Percentiles rank a stretch among this genome's conserved stretches.
These are phyloP conservation scores for Amanita muscaria DNA, from an alignment of 768 basidiomycete genomes.

Conservation along the genomic window DNA sequence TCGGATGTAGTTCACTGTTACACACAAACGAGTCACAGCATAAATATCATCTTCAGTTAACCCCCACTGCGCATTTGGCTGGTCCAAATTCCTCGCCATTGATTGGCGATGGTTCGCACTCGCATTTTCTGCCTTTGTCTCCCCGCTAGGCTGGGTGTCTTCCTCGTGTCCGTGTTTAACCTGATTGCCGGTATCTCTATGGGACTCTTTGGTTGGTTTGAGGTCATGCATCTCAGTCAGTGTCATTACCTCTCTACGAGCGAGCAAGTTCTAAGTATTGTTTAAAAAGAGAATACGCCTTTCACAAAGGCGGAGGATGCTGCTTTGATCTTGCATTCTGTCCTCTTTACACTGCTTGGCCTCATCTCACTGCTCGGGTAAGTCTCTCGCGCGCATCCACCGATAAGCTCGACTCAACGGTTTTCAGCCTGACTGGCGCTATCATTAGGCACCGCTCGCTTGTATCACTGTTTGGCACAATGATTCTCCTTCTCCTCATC, in stretches of 20 bases:
- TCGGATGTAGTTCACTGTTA: too few species aligned
- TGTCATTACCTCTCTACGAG: conserved; percentile 8
- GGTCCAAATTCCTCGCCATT: conserved; percentile 3
- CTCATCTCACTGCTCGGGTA: conserved; percentile 44
- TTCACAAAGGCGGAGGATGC: conserved; percentile 28
- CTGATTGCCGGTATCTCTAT: conserved; percentile 36
- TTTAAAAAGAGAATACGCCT: conserved; percentile 22
- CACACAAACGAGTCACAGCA: background rate
- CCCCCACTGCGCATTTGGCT: conserved; percentile 1
- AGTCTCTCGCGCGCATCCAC: conserved; percentile 9
- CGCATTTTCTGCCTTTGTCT: conserved; percentile 59
- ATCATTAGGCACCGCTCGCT: conserved; percentile 32
- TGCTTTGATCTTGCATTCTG: conserved; percentile 38
- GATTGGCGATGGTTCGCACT: conserved; percentile 28
- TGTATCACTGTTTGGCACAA: conserved; percentile 34
- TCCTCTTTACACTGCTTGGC: conserved; percentile 39
- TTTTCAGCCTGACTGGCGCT: conserved; percentile 33
- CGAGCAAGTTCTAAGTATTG: background rate
- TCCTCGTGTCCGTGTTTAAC: conserved; percentile 39
- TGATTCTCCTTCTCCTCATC: conserved; percentile 37
- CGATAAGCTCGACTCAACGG: background rate
- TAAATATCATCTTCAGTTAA: conserved; percentile 2
- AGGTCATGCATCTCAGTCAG: conserved; percentile 36
- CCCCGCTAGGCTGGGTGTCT: conserved; percentile 56
- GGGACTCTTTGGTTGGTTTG: conserved; percentile 37